Evolutionary conservation across 176 grass and related monocot genomes (phyloP).

Genomic region (Aegilops speltoides): DNA sequence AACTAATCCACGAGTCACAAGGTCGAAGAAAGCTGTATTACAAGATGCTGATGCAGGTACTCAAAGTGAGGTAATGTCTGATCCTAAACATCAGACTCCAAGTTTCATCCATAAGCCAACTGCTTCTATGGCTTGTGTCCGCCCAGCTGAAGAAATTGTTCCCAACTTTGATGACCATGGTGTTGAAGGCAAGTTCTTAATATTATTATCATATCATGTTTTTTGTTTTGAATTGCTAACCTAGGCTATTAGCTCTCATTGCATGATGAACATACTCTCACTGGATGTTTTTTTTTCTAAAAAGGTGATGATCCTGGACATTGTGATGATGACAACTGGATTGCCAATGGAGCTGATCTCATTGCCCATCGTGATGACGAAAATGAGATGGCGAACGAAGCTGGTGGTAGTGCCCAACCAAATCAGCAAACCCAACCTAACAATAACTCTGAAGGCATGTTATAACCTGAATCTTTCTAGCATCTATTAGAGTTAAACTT

Average conservation of each 20-base stretch:
- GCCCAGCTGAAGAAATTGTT: not conserved
- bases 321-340: not conserved
- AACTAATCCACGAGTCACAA: not conserved
- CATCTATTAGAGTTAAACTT: not conserved
- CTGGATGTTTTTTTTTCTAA: not conserved
- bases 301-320: not conserved
- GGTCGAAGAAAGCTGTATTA: not conserved
- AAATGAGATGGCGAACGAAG: not conserved
- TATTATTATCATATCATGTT: too few species aligned
- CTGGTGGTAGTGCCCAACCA: not conserved
- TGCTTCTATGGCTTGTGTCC: not conserved
- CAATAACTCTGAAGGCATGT: not conserved
- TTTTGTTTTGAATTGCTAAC: too few species aligned
- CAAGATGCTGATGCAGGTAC: not conserved
- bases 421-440: not conserved
- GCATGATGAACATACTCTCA: not conserved
- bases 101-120: not conserved
- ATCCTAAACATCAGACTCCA: too few species aligned
- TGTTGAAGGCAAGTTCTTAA: not conserved
- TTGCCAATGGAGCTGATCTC: not conserved
- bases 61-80: too few species aligned
- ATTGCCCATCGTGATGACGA: not conserved
- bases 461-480: not conserved
- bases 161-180: not conserved
- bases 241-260: not conserved